phyloP scores from a whole-genome alignment of 345 rosid genomes.

The Citrus australasica region DNA sequence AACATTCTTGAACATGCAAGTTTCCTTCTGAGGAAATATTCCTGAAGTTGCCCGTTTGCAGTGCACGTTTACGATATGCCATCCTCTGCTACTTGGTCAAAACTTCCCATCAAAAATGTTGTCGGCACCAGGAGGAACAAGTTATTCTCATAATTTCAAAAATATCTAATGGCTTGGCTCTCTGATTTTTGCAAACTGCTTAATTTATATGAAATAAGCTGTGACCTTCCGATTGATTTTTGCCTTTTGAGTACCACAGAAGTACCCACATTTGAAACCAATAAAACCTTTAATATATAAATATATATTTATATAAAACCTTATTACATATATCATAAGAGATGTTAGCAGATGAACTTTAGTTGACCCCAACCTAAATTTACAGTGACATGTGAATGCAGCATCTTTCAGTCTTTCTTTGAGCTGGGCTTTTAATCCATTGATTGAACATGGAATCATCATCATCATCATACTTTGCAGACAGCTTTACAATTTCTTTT shows the following conservation, averaged over 20 bases:
- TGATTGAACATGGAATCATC: neutral
- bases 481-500: neutral
- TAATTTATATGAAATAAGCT: too few species aligned
- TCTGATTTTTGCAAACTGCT: too few species aligned
- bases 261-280: too few species aligned
- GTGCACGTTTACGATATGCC: conserved; percentile 10
- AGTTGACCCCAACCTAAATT: neutral
- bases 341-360: neutral
- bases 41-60: neutral
- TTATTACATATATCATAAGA: too few species aligned
- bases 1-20: conserved; percentile 3
- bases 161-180: neutral
- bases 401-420: neutral
- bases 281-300: too few species aligned
- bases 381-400: too few species aligned
- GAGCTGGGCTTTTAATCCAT: neutral
- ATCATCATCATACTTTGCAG: neutral
- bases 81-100: neutral
- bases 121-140: neutral
- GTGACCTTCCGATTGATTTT: too few species aligned
- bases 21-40: neutral
- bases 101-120: neutral
- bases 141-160: neutral
- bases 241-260: too few species aligned
- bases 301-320: too few species aligned